Conservation (phyloP, 805 yeast genomes). For the Saturnispora sanitii region DNA sequence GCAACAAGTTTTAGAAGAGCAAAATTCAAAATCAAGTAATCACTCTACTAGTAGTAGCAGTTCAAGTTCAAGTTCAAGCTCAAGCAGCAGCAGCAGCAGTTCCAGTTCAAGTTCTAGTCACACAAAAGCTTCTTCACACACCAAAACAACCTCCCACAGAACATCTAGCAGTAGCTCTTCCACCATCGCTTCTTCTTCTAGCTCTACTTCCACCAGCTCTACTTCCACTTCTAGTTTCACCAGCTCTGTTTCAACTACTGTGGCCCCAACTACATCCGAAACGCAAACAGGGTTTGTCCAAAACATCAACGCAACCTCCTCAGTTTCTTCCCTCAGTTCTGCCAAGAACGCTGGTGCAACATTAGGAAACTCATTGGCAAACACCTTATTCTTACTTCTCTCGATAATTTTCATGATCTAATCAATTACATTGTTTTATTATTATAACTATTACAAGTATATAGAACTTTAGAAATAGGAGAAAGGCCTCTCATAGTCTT, state of each 20-base stretch:
- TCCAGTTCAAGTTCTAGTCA: neutral
- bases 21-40: slow-evolving; percentile 10
- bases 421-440: neutral
- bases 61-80: slow-evolving; percentile 1
- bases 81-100: slow-evolving; percentile 2
- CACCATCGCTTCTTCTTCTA: neutral
- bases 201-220: slow-evolving; percentile 1
- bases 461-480: too few relatives aligned
- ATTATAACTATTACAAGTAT: neutral
- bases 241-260: neutral
- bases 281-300: slow-evolving; percentile 3
- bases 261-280: neutral
- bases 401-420: slow-evolving; percentile 6
- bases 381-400: neutral
- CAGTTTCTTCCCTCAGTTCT: neutral
- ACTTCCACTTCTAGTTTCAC: slow-evolving; percentile 2
- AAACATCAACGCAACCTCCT: neutral
- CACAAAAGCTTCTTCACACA: slow-evolving; percentile 6
- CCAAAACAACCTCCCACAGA: too few relatives aligned
- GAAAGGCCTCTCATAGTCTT: too few relatives aligned
- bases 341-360: neutral
- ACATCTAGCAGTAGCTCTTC: too few relatives aligned
- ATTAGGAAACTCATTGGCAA: neutral
- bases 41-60: neutral
- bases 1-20: slow-evolving; percentile 23